Base-by-base conservation (phyloP, 805 yeast species). In the Hermanozyma aechmeae region DNA sequence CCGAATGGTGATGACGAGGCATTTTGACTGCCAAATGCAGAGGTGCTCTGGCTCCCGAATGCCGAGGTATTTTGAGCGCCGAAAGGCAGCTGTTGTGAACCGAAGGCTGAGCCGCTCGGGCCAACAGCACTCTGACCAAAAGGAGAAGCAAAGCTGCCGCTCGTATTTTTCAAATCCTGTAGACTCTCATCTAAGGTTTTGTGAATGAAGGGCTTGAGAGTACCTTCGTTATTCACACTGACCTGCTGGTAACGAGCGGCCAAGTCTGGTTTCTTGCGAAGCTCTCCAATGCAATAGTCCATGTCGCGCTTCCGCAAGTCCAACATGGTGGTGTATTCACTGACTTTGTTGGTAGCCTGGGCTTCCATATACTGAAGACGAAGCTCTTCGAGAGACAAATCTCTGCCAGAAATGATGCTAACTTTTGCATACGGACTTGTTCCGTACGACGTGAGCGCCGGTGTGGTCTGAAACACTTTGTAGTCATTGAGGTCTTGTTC, bases 161-260 rank as follows among this genome's bases (percentile, higher is more conserved):
- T n/a, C n/a, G n/a, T n/a, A 38, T 4, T 26, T 13, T 27, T 24
- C 11, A 45, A 24, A 26, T 42, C 30, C 39, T 54, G 19, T 42
- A 55, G 22, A 44, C 48, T 53, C 21, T 52, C 53, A 12, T 52
- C 56, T 10, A 53, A 33, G 1, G 50, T 29, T 19, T 39, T 40
- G 10, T 50, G 50, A n/a, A 57, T 42, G 33, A 56, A 57, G 6
- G 54, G 56, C 32, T 53, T 46, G 48, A 48, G 2, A 68, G 61
- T 4, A 69, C 53, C 13, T 61, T 21, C 17, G 9, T 23, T 15
- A 21, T 29, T 28, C 14, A 24, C 25, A 15, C 32, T 27, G 3
- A 39, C 39, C 34, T 76, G 80, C n/a, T 67, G 45, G 45, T 65
- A 76, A 27, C 80, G 56, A 1, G 77, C 79, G 5, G 78, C 80